Conservation (phyloP, 257 asterid genomes). For the Solanum ahanhuiri region DNA sequence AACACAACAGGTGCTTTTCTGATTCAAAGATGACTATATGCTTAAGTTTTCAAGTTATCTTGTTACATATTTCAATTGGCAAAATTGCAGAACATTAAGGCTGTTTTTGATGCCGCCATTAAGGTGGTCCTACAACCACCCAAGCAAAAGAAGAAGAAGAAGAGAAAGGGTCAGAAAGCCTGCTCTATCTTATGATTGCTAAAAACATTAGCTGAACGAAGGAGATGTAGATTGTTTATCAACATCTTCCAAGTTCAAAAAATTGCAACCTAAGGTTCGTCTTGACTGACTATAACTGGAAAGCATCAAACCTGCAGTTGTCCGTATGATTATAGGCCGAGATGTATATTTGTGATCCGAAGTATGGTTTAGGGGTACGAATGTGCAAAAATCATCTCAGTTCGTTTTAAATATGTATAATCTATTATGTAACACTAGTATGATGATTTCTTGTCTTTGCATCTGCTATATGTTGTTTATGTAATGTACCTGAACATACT, state of each 20-base stretch:
- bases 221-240: not conserved
- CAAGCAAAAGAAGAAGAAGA: conserved; percentile 62
- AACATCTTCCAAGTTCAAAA: not conserved
- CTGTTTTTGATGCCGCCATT: conserved; percentile 79
- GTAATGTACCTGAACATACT: not conserved
- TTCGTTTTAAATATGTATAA: not conserved
- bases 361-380: not conserved
- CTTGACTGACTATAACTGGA: conserved; percentile 4
- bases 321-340: not conserved
- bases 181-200: conserved; percentile 43
- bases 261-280: not conserved
- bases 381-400: not conserved
- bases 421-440: not conserved
- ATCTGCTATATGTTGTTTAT: not conserved
- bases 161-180: conserved; percentile 62
- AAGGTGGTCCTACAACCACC: conserved; percentile 74
- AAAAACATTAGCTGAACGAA: not conserved
- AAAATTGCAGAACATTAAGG: conserved; percentile 62
- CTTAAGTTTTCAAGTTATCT: not conserved
- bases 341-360: not conserved
- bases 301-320: not conserved
- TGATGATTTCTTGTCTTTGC: not conserved
- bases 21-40: not conserved
- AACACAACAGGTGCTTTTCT: conserved; percentile 53
- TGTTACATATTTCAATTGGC: not conserved